phyloP scores from a whole-genome alignment of 176 grass and related monocot species.

The Triticum urartu region DNA sequence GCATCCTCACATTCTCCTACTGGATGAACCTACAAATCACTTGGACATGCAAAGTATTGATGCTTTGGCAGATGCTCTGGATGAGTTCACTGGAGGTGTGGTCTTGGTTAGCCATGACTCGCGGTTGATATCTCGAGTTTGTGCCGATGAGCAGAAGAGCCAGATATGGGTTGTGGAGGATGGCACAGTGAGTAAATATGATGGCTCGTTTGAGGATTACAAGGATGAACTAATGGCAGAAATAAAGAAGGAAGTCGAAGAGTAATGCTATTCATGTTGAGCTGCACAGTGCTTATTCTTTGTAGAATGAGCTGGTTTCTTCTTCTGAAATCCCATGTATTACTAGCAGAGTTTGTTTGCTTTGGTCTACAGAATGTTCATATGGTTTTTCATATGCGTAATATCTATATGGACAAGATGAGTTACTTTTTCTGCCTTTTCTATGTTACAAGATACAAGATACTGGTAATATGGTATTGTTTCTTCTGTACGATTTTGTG shows the following conservation, averaged over 20 bases:
- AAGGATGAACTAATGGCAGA: constrained; percentile 62
- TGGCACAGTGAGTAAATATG: constrained; percentile 48
- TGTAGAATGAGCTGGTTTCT: constrained; percentile 36
- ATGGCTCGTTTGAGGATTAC: constrained; percentile 58
- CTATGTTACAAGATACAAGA: constrained; percentile 18
- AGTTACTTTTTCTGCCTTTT: constrained; percentile 18
- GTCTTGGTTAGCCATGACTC: constrained; percentile 68
- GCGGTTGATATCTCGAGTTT: constrained; percentile 60
- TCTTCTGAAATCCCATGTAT: constrained; percentile 37
- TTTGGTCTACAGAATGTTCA: constrained; percentile 36
- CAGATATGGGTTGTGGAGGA: constrained; percentile 72
- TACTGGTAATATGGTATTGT: neutral
- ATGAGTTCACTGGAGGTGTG: constrained; percentile 67
- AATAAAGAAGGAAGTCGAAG: constrained; percentile 59
- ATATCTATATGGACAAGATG: constrained; percentile 19
- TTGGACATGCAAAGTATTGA: constrained; percentile 75
- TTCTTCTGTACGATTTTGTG: constrained; percentile 7
- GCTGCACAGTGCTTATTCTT: neutral
- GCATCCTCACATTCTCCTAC: constrained; percentile 46
- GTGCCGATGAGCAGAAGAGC: constrained; percentile 56
- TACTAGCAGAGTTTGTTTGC: constrained; percentile 17
- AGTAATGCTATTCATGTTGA: neutral
- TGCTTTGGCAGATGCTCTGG: constrained; percentile 53
- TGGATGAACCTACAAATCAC: constrained; percentile 76
- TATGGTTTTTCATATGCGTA: constrained; percentile 11